Evolutionary conservation across 331 rosid genomes (phyloP).

Genomic region (Quercus tomentella): DNA sequence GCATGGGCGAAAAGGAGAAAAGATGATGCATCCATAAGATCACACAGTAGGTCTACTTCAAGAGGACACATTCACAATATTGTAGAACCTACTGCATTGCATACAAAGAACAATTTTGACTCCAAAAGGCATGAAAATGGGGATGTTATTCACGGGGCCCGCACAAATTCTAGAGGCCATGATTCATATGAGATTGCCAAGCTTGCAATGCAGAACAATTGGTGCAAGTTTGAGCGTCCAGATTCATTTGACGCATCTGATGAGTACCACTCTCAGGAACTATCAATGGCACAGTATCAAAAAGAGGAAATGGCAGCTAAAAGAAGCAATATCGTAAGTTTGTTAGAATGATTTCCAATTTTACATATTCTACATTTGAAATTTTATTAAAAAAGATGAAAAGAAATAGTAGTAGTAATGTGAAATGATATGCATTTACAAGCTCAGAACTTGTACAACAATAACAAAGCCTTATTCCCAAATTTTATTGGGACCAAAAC

Average conservation of each 20-base stretch:
- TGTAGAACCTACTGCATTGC: conserved; percentile 43
- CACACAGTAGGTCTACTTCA: conserved; percentile 78
- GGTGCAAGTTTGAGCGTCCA: conserved; percentile 89
- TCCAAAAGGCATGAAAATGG: conserved; percentile 55
- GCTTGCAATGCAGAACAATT: conserved; percentile 65
- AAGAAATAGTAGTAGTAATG: neutral
- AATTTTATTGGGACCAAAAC: no score
- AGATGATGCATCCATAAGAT: conserved; percentile 61
- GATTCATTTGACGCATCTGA: conserved; percentile 93
- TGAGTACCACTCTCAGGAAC: conserved; percentile 86
- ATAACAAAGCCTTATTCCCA: no score
- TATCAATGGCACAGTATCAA: conserved; percentile 64
- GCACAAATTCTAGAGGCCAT: conserved; percentile 46
- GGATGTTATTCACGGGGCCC: conserved; percentile 28
- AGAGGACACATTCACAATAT: conserved; percentile 66
- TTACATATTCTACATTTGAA: neutral
- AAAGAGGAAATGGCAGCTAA: conserved; percentile 66
- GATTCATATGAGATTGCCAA: conserved; percentile 62
- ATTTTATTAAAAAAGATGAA: neutral
- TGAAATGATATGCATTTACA: neutral
- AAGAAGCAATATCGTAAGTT: conserved; percentile 74
- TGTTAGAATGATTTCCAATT: neutral
- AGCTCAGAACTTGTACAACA: neutral
- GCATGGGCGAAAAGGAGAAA: conserved; percentile 95
- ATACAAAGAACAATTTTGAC: conserved; percentile 48